These are phyloP conservation scores for Carex sylvatica DNA, from an alignment of 202 grass and related monocot species.

Conservation along the genomic window DNA sequence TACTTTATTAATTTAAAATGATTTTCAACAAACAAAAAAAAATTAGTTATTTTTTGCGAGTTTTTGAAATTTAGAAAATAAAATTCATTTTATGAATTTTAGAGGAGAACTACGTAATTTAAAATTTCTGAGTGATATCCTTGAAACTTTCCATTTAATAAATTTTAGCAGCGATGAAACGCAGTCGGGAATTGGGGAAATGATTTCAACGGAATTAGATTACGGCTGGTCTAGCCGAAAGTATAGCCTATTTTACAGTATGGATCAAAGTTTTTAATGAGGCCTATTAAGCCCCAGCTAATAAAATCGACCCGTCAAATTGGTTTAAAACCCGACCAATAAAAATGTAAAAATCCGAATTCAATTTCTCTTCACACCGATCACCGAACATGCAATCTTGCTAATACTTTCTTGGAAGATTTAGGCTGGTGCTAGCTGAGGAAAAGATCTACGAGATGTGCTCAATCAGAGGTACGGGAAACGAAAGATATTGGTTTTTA, in stretches of 20 bases:
- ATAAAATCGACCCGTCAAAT: neutral
- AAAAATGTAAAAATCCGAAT: neutral
- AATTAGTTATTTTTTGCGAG: no score
- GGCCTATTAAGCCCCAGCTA: neutral
- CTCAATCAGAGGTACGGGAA: neutral
- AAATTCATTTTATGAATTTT: no score
- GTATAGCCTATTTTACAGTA: neutral
- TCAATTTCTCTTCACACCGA: neutral
- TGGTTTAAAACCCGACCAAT: neutral
- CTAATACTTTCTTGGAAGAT: neutral
- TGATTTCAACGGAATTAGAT: no score
- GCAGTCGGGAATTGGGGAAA: no score
- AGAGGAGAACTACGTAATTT: no score
- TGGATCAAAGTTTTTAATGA: neutral
- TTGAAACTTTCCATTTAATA: no score
- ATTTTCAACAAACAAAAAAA: no score
- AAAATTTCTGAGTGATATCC: no score
- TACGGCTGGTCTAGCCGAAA: neutral
- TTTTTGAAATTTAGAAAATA: no score
- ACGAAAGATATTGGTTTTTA: neutral
- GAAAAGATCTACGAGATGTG: neutral
- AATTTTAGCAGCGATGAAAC: no score
- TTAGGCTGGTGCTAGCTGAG: neutral
- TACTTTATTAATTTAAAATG: no score
- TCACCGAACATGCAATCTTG: neutral